Percentiles rank a stretch among this genome's conserved stretches.
Conservation (phyloP, 805 yeast genomes). For the Candida pseudoglaebosa region DNA sequence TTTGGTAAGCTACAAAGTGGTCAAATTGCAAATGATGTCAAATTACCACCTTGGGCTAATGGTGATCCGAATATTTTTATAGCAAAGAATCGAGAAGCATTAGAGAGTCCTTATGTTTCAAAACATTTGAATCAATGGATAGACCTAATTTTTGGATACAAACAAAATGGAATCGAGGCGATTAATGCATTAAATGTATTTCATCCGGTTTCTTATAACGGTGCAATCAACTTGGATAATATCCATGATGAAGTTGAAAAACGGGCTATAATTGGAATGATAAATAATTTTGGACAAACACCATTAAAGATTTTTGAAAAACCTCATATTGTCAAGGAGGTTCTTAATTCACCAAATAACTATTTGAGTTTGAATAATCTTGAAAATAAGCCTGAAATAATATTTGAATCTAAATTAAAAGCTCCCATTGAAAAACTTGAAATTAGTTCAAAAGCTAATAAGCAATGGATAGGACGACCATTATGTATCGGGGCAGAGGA, state of each 20-base stretch:
- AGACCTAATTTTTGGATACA: constrained; percentile 76
- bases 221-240: constrained; percentile 72
- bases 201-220: constrained; percentile 80
- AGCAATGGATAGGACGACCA: constrained; percentile 53
- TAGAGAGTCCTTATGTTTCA: constrained; percentile 80
- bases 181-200: constrained; percentile 68
- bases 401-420: constrained; percentile 41
- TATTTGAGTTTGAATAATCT: constrained; percentile 29
- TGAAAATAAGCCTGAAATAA: constrained; percentile 30
- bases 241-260: constrained; percentile 72
- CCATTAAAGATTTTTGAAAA: constrained; percentile 67
- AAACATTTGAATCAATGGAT: constrained; percentile 78
- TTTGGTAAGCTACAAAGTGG: constrained; percentile 68
- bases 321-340: constrained; percentile 58
- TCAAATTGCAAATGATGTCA: constrained; percentile 58
- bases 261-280: constrained; percentile 75
- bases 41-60: constrained; percentile 80
- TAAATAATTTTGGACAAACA: constrained; percentile 90
- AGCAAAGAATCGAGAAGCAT: constrained; percentile 72
- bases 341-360: constrained; percentile 32
- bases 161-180: constrained; percentile 73
- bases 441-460: constrained; percentile 32
- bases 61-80: constrained; percentile 72
- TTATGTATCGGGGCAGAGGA: constrained; percentile 33
- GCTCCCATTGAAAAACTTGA: constrained; percentile 44